A percentile compares a stretch with the other conserved stretches of the same genome.
phyloP scores from a whole-genome alignment of 1,284 basidiomycete genomes.

The Puccinia brachypodii region DNA sequence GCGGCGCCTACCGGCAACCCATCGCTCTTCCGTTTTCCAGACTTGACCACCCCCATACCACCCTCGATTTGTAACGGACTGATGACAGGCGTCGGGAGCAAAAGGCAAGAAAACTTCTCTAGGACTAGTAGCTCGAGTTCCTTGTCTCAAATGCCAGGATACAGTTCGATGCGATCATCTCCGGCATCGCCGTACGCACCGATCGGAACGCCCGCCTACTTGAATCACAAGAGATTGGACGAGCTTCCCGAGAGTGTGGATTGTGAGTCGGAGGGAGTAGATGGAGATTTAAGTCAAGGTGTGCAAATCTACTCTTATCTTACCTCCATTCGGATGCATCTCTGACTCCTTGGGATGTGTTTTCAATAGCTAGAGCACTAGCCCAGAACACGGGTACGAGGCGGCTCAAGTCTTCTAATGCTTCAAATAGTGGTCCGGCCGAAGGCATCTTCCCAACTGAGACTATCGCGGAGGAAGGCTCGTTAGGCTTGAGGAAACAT shows the following conservation, averaged over 20 bases:
- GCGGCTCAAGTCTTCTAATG: neutral
- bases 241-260: constrained; percentile 9
- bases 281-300: neutral
- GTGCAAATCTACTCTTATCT: neutral
- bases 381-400: neutral
- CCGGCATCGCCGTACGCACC: constrained; percentile 5
- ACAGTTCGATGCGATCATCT: neutral
- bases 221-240: neutral
- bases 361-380: neutral
- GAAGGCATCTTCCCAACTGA: constrained; percentile 1
- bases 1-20: neutral
- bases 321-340: no score
- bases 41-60: neutral
- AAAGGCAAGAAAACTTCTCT: neutral
- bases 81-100: neutral
- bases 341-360: neutral
- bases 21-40: neutral
- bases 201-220: neutral
- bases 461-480: neutral
- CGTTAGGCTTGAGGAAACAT: neutral
- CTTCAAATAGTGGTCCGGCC: neutral
- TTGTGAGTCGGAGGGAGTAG: neutral
- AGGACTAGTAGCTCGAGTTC: constrained; percentile 18
- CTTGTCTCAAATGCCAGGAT: constrained; percentile 4
- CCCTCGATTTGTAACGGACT: neutral